Evolutionary conservation across 2,329 filamentous ascomycete species (phyloP).

Genomic region (Thermoascus crustaceus): DNA sequence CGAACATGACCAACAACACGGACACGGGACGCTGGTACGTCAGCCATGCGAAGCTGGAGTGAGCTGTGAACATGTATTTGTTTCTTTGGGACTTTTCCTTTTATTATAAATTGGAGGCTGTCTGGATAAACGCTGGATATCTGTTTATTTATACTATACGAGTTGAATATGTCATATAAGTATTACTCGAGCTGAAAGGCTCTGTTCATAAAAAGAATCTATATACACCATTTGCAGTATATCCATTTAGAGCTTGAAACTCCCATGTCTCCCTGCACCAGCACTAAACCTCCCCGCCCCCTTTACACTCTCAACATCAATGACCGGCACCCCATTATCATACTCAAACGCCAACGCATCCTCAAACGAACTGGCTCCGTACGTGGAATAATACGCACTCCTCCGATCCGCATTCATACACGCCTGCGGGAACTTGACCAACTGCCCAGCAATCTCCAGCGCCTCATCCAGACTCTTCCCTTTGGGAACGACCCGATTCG

Average conservation of each 20-base stretch:
- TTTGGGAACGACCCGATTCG: slow-evolving; percentile 45
- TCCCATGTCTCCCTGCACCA: slow-evolving; percentile 34
- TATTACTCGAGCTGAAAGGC: too few species aligned
- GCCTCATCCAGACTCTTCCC: slow-evolving; percentile 45
- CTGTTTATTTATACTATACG: too few species aligned
- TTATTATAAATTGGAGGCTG: too few species aligned
- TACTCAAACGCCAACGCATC: slow-evolving; percentile 46
- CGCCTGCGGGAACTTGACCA: slow-evolving; percentile 44
- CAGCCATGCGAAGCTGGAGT: neutral
- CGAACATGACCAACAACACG: slow-evolving; percentile 28
- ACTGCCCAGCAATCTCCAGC: slow-evolving; percentile 37
- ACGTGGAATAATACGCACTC: slow-evolving; percentile 44
- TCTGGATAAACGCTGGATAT: too few species aligned
- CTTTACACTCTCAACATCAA: slow-evolving; percentile 37
- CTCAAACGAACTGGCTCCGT: slow-evolving; percentile 40
- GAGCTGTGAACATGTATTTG: too few species aligned
- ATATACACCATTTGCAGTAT: too few species aligned
- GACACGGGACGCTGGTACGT: slow-evolving; percentile 21
- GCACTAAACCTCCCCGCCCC: slow-evolving; percentile 35
- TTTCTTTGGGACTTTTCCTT: too few species aligned
- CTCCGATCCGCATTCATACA: slow-evolving; percentile 46
- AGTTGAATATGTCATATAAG: too few species aligned
- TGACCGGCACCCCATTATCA: slow-evolving; percentile 34
- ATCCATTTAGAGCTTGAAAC: too few species aligned
- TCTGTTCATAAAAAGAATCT: too few species aligned